Base-by-base conservation (phyloP, 2,329 filamentous ascomycete genomes). In the Emergomyces orientalis region DNA sequence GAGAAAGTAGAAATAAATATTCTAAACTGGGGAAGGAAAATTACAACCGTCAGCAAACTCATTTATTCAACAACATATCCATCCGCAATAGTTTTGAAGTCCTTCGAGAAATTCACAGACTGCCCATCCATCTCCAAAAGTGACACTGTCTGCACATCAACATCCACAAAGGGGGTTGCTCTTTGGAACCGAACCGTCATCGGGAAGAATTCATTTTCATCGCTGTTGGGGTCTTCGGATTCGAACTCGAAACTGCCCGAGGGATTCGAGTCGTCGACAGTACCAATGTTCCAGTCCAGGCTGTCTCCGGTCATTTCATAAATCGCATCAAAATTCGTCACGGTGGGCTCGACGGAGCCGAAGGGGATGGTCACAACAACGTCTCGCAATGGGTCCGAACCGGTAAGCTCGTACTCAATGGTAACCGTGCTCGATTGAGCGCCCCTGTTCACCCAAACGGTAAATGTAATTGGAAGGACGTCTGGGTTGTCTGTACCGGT, bases 201-300 rank as follows among this genome's bases (percentile, higher is more conserved):
- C 0, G 94, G 94, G 86, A 99, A 99, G 80, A 97, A 97, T 70
- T 97, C 92, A 63, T 90, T 88, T 73, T 97, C 94, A 69, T 93
- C 90, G 62, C 86, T 85, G 68, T 92, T 90, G 62, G 86, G 85
- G 13, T 90, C 90, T 74, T 90, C 86, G 1, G 91, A 91, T 77
- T 97, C 94, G 68, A 99, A 97, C 75, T 99, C 94, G 71, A 99
- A 97, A 56, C 89, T 88, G 22, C 94, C 94, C 49, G 82, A 91
- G 22, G 87, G 79, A 73, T 94, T 96, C 63, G 88, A 87, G 59
- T 91, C 87, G 71, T 92, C 89, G 49, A 97, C 87, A 4, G 86
- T 84, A 65, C 94, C 93, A 70, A 99, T 89, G 51, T 88, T 89
- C 94, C 94, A 99, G 74, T 97, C 93, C 63, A 99, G 77, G 73